Conservation (phyloP, 176 grass and related monocot species). For the Rhynchospora breviuscula region DNA sequence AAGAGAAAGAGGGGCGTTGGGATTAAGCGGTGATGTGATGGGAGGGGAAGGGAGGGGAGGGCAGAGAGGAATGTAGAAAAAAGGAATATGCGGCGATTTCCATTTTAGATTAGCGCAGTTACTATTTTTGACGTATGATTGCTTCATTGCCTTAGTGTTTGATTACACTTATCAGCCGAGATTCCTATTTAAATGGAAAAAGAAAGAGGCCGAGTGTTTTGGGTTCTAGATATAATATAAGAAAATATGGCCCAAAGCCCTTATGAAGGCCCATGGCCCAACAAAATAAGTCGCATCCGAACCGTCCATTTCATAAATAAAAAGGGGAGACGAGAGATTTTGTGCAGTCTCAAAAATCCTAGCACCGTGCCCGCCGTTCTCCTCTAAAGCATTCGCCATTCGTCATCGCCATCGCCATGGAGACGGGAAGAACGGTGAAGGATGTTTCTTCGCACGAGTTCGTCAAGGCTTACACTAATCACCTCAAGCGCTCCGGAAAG, state of each 20-base stretch:
- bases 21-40: no score
- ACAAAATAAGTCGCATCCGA: background rate
- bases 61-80: no score
- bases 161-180: no score
- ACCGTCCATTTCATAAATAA: constrained; percentile 10
- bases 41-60: no score
- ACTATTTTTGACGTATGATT: no score
- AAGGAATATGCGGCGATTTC: no score
- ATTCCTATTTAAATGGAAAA: no score
- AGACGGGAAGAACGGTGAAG: constrained; percentile 45
- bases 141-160: no score
- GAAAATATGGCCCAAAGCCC: background rate
- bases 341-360: constrained; percentile 22
- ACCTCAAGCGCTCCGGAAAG: constrained; percentile 75
- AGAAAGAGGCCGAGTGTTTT: background rate
- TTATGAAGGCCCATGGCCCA: background rate
- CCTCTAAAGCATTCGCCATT: background rate
- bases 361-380: constrained; percentile 15
- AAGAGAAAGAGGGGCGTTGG: no score
- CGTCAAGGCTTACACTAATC: constrained; percentile 55
- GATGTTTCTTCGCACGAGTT: constrained; percentile 56
- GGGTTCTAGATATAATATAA: background rate
- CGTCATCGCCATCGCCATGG: constrained; percentile 1
- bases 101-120: no score
- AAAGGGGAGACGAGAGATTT: background rate